These are phyloP conservation scores for Byssoonygena ceratinophila DNA, from an alignment of 2,329 filamentous ascomycete genomes.

Conservation along the genomic window DNA sequence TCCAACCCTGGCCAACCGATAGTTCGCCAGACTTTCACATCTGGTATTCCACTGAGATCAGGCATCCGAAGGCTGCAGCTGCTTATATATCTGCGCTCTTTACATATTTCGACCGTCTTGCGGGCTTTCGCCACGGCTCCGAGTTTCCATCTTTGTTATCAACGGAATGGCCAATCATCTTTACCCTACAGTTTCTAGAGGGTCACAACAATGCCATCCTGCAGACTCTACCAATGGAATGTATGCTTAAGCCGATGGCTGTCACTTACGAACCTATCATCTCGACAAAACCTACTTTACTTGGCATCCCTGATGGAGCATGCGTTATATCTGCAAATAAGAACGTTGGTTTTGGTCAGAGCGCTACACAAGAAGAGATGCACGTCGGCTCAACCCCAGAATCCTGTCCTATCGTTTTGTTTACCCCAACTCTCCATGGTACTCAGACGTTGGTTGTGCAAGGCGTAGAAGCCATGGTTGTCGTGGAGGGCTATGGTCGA, in stretches of 20 bases:
- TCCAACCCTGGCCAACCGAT: constrained; percentile 12
- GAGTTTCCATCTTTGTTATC: not conserved
- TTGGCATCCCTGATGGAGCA: constrained; percentile 14
- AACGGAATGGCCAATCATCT: constrained; percentile 13
- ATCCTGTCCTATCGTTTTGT: constrained; percentile 9
- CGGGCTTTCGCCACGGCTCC: not conserved
- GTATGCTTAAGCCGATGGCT: not conserved
- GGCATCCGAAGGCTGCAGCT: constrained; percentile 3
- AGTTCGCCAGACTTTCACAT: constrained; percentile 11
- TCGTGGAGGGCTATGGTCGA: constrained; percentile 12
- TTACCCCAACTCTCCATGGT: constrained; percentile 7
- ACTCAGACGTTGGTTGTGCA: constrained; percentile 12
- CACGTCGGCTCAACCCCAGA: constrained; percentile 13
- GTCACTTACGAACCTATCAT: constrained; percentile 1
- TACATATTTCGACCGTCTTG: constrained; percentile 11
- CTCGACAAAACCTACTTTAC: constrained; percentile 9
- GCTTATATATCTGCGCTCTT: constrained; percentile 11
- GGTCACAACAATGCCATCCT: not conserved
- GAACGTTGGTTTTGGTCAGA: constrained; percentile 13
- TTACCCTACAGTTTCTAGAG: not conserved
- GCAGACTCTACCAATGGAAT: not conserved
- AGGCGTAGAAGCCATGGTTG: constrained; percentile 12
- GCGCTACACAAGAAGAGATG: constrained; percentile 13
- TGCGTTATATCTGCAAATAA: constrained; percentile 16
- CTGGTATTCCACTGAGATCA: constrained; percentile 13